Conservation (phyloP, 23 red algal species). For the Gracilaria vermiculophylla region DNA sequence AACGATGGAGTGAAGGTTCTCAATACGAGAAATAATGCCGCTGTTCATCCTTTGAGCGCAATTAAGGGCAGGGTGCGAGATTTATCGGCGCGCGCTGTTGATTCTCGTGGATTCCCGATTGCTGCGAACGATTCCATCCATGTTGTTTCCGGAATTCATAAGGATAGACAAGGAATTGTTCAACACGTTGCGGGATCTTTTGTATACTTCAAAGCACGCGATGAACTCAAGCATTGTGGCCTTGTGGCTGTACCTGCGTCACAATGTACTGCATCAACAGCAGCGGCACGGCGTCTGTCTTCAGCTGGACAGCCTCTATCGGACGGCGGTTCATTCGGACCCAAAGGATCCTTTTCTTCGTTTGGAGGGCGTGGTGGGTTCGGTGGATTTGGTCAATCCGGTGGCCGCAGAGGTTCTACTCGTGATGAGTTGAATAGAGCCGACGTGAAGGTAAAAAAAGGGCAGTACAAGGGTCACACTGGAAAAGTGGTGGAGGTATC, state of each 20-base stretch:
- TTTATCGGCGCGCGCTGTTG: conserved; percentile 51
- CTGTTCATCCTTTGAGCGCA: conserved; percentile 58
- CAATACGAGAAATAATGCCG: conserved; percentile 47
- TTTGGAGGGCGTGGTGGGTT: not conserved
- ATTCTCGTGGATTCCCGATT: conserved; percentile 77
- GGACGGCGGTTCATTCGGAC: conserved; percentile 3
- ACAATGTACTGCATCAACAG: conserved; percentile 42
- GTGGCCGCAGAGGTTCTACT: conserved; percentile 4
- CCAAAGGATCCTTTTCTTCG: conserved; percentile 47
- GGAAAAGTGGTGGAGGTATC: conserved; percentile 83
- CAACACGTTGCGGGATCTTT: conserved; percentile 66
- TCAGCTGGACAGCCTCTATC: conserved; percentile 30
- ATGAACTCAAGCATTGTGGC: conserved; percentile 84
- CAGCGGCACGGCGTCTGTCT: conserved; percentile 48
- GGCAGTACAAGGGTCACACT: conserved; percentile 85
- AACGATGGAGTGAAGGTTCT: conserved; percentile 76
- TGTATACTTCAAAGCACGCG: conserved; percentile 86
- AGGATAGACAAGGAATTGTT: conserved; percentile 77
- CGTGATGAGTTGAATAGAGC: conserved; percentile 50
- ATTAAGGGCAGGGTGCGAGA: conserved; percentile 70
- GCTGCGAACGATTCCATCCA: conserved; percentile 79
- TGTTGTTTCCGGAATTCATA: conserved; percentile 74
- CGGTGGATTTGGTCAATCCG: conserved; percentile 25
- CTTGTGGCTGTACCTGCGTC: conserved; percentile 65
- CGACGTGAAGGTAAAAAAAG: conserved; percentile 78